phyloP scores from a whole-genome alignment of 2,329 filamentous ascomycete species.

The Pyrenophora tritici-repentis region DNA sequence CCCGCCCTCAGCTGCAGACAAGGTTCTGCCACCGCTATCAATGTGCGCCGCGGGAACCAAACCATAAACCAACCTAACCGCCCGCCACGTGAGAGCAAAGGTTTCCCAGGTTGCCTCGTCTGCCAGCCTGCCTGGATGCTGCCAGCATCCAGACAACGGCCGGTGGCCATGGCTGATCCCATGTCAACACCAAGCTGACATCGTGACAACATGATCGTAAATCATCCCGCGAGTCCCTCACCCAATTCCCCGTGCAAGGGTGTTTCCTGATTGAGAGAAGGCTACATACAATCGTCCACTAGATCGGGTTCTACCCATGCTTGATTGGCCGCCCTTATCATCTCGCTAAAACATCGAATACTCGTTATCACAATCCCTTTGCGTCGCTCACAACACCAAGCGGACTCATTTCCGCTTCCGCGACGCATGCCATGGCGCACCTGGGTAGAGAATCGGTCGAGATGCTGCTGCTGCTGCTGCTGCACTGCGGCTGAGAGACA shows the following conservation, averaged over 20 bases:
- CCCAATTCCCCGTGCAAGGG: neutral
- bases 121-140: too few relatives aligned
- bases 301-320: conserved; percentile 4
- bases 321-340: conserved; percentile 8
- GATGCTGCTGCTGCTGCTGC: too few relatives aligned
- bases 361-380: conserved; percentile 4
- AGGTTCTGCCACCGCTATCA: neutral
- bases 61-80: too few relatives aligned
- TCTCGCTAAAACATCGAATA: conserved; percentile 2
- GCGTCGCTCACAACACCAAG: conserved; percentile 5
- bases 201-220: too few relatives aligned
- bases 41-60: neutral
- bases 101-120: neutral
- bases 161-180: too few relatives aligned
- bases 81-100: neutral
- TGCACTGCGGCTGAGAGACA: neutral
- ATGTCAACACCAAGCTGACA: neutral
- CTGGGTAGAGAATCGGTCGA: too few relatives aligned
- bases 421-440: neutral
- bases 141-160: too few relatives aligned
- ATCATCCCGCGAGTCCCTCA: too few relatives aligned
- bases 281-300: conserved; percentile 5
- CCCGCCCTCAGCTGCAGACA: too few relatives aligned
- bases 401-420: conserved; percentile 8
- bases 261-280: neutral